Evolutionary conservation across 768 basidiomycete species (phyloP).

Genomic region (Macrolepiota dolichaula): DNA sequence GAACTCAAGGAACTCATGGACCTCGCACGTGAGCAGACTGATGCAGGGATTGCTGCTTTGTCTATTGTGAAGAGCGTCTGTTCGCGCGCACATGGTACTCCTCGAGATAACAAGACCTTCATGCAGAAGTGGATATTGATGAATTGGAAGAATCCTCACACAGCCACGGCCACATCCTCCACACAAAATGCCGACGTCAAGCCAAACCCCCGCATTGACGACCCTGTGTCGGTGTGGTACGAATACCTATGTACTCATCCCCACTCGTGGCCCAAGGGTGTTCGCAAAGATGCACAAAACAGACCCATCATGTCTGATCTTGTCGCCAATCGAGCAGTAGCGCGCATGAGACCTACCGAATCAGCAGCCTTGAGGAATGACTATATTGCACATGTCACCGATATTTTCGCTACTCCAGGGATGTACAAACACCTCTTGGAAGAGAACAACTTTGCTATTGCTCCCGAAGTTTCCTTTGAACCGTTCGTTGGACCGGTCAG

Average conservation of each 20-base stretch:
- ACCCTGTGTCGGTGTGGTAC: slow-evolving; percentile 43
- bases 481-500: slow-evolving; percentile 31
- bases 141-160: slow-evolving; percentile 40
- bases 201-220: slow-evolving; percentile 44
- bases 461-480: slow-evolving; percentile 25
- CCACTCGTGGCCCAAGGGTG: slow-evolving; percentile 45
- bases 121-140: slow-evolving; percentile 38
- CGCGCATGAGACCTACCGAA: slow-evolving; percentile 39
- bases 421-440: slow-evolving; percentile 35
- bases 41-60: slow-evolving; percentile 30
- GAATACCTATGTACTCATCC: slow-evolving; percentile 41
- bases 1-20: slow-evolving; percentile 41
- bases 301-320: slow-evolving; percentile 39
- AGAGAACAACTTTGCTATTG: slow-evolving; percentile 29
- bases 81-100: slow-evolving; percentile 40
- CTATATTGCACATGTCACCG: slow-evolving; percentile 27
- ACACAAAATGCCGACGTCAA: slow-evolving; percentile 17
- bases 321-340: slow-evolving; percentile 44
- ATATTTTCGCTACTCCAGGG: slow-evolving; percentile 38
- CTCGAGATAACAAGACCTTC: slow-evolving; percentile 40
- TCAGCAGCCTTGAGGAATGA: slow-evolving; percentile 17
- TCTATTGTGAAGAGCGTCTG: slow-evolving; percentile 41
- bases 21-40: slow-evolving; percentile 39
- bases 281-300: slow-evolving; percentile 34
- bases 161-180: not conserved